phyloP scores from a whole-genome alignment of 345 rosid genomes.

The Sonneratia caseolaris region DNA sequence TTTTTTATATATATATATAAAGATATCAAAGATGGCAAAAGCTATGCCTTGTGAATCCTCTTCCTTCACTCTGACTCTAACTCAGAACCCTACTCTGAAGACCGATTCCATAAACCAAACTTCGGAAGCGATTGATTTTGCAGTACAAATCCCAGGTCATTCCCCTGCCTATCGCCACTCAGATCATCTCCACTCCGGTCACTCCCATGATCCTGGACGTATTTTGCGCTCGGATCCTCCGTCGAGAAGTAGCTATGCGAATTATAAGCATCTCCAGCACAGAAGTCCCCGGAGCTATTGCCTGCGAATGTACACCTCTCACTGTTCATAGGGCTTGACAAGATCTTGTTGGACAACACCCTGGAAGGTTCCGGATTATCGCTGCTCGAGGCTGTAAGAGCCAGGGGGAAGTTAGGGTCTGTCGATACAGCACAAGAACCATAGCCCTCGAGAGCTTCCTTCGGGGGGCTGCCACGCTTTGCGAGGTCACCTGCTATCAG shows the following conservation, averaged over 20 bases:
- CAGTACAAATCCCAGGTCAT: neutral
- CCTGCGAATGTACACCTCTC: neutral
- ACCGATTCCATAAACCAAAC: constrained; percentile 1
- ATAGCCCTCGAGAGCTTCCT: neutral
- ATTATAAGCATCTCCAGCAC: neutral
- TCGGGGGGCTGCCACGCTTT: constrained; percentile 16
- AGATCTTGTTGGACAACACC: neutral
- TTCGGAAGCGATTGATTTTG: neutral
- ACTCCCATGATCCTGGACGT: neutral
- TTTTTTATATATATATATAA: neutral
- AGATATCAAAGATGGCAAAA: neutral
- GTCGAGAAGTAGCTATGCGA: neutral
- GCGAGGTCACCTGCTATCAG: constrained; percentile 58
- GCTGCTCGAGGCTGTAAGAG: neutral
- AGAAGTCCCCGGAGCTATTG: neutral
- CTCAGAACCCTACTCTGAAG: neutral
- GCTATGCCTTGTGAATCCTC: neutral
- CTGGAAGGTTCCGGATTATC: neutral
- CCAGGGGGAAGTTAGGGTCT: neutral
- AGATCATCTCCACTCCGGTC: neutral
- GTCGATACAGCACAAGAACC: neutral
- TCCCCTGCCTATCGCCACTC: neutral
- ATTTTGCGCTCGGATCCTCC: neutral
- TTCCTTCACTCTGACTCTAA: neutral
- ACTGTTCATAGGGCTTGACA: neutral